These are phyloP conservation scores for Digitaria exilis DNA, from an alignment of 202 grass and related monocot species.

Conservation along the genomic window DNA sequence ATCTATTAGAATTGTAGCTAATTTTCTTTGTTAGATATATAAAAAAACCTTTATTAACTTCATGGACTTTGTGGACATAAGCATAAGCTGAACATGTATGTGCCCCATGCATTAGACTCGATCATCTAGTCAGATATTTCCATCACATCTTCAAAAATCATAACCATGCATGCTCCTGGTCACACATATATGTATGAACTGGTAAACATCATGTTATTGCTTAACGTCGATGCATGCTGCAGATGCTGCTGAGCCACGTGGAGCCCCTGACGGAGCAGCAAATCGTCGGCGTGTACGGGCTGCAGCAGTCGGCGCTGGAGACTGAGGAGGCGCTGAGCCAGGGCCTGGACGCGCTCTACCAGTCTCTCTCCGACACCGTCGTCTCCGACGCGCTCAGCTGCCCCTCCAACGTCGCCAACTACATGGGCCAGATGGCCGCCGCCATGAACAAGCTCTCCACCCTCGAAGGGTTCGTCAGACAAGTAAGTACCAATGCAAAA, in stretches of 20 bases:
- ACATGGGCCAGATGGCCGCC: constrained; percentile 89
- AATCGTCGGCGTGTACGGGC: constrained; percentile 72
- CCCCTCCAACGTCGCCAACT: constrained; percentile 79
- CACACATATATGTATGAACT: not conserved
- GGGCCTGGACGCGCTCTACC: constrained; percentile 87
- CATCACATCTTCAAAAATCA: constrained; percentile 11
- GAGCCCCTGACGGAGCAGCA: constrained; percentile 94
- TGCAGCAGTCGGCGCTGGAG: constrained; percentile 91
- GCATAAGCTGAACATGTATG: not conserved
- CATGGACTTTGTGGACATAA: not conserved
- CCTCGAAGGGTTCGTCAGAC: constrained; percentile 82
- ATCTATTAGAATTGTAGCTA: not conserved
- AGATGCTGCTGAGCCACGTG: constrained; percentile 78
- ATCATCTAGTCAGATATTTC: too few species aligned
- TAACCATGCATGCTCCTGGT: constrained; percentile 18
- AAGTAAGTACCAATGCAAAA: constrained; percentile 45
- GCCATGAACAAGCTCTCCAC: constrained; percentile 90
- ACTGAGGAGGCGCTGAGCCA: constrained; percentile 91
- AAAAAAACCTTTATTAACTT: not conserved
- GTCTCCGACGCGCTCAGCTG: constrained; percentile 77
- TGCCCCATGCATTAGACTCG: not conserved
- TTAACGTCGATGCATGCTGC: not conserved
- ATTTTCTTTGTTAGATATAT: not conserved
- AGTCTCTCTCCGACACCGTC: constrained; percentile 79
- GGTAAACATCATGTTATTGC: not conserved